A percentile compares a stretch with the other conserved stretches of the same genome.
Evolutionary conservation across 495 filamentous ascomycete species (phyloP).

Genomic region (Penicillium egyptiacum): DNA sequence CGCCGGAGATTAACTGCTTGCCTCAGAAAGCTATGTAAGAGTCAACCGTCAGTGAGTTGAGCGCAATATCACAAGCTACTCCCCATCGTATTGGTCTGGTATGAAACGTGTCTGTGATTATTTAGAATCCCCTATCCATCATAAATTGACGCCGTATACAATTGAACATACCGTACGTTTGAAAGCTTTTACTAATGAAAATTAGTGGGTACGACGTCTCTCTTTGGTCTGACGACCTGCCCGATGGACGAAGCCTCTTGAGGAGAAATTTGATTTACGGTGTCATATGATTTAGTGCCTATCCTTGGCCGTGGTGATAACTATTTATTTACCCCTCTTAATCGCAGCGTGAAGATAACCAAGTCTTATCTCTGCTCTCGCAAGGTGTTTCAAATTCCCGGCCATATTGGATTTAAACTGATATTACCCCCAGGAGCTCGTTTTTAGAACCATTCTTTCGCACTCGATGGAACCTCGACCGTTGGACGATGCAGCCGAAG

Average conservation of each 20-base stretch:
- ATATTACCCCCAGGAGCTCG: not conserved
- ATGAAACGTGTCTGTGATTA: no score
- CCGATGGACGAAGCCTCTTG: not conserved
- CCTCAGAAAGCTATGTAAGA: no score
- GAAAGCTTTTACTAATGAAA: no score
- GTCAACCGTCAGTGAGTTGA: no score
- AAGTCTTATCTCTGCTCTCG: not conserved
- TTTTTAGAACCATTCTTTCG: not conserved
- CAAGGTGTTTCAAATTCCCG: not conserved
- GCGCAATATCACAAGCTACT: no score
- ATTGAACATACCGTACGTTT: no score
- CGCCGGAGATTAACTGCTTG: no score
- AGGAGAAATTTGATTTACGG: no score
- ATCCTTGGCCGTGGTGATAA: not conserved
- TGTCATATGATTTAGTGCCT: not conserved
- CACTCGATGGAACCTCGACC: conserved; percentile 4
- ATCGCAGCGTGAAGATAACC: not conserved
- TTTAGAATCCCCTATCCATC: no score
- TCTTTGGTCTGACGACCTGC: not conserved
- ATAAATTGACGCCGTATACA: no score
- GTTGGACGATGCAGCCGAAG: not conserved
- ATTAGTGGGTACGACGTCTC: not conserved
- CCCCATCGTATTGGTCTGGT: no score
- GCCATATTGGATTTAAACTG: not conserved
- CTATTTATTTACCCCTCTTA: not conserved